These are phyloP conservation scores for Leptomonas pyrrhocoris DNA, from an alignment of 208 protist genomes.

Conservation along the genomic window DNA sequence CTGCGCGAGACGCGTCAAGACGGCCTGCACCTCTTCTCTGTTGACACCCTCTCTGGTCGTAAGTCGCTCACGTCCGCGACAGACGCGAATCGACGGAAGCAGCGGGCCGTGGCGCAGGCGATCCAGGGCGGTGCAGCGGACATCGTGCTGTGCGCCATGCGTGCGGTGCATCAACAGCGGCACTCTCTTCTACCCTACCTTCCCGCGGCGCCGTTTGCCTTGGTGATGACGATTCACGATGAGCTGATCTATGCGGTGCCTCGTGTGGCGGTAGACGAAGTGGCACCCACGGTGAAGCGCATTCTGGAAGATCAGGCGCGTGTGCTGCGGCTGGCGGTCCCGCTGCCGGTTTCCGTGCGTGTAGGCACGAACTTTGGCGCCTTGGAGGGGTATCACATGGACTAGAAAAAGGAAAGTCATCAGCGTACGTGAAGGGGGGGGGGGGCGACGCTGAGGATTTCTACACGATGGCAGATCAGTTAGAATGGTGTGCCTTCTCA, in stretches of 20 bases:
- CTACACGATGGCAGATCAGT: too few species aligned
- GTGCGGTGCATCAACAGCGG: conserved; percentile 56
- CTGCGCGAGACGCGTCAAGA: conserved; percentile 50
- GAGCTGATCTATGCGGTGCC: conserved; percentile 84
- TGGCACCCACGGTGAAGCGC: conserved; percentile 51
- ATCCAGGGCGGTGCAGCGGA: conserved; percentile 89
- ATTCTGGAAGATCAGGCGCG: conserved; percentile 56
- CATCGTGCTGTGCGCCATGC: conserved; percentile 84
- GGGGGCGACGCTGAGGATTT: too few species aligned
- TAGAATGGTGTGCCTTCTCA: too few species aligned
- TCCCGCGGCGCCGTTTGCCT: conserved; percentile 50
- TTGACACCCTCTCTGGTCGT: conserved; percentile 54
- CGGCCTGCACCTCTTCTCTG: conserved; percentile 38
- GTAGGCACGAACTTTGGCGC: conserved; percentile 57
- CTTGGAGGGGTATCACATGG: conserved; percentile 24
- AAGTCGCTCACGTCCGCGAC: conserved; percentile 42
- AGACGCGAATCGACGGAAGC: conserved; percentile 61
- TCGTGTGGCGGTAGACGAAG: conserved; percentile 25
- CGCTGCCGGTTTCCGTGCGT: conserved; percentile 66
- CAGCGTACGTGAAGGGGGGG: too few species aligned
- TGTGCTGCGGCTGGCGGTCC: conserved; percentile 45
- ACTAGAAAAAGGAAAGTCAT: neutral
- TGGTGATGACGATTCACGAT: conserved; percentile 82
- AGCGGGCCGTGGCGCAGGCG: conserved; percentile 64
- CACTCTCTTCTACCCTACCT: conserved; percentile 63